Conservation (phyloP, 129 eudicot species). For the Rutidosis leptorrhynchoides region DNA sequence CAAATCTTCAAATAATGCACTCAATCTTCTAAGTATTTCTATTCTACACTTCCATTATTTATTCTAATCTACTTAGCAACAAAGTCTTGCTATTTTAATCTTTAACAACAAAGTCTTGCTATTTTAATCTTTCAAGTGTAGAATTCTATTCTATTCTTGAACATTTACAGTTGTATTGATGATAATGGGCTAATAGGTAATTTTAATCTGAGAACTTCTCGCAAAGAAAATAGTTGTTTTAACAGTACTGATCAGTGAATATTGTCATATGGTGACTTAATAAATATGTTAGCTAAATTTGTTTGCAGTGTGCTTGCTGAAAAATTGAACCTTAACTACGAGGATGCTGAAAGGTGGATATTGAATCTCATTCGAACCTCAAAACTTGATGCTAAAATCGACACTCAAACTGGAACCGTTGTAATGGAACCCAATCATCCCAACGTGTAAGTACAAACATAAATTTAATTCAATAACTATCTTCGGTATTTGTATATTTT, state of each 20-base stretch:
- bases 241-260: not conserved
- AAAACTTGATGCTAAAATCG: constrained; percentile 88
- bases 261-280: not conserved
- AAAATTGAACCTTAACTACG: constrained; percentile 76
- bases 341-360: constrained; percentile 98
- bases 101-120: too few species aligned
- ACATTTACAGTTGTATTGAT: too few species aligned
- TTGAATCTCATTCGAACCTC: constrained; percentile 88
- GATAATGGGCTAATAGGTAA: not conserved
- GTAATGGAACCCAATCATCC: constrained; percentile 86
- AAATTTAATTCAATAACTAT: not conserved
- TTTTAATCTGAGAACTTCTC: not conserved
- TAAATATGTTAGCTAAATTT: constrained; percentile 14
- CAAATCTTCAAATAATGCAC: too few species aligned
- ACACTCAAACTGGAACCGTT: constrained; percentile 79
- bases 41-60: too few species aligned
- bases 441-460: constrained; percentile 64
- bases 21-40: too few species aligned
- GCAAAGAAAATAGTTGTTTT: not conserved
- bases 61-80: too few species aligned
- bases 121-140: too few species aligned
- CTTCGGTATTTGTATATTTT: not conserved
- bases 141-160: too few species aligned
- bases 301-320: constrained; percentile 85
- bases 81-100: too few species aligned